Base-by-base conservation (phyloP, 2,329 filamentous ascomycete species). In the Aschersonia sp. region DNA sequence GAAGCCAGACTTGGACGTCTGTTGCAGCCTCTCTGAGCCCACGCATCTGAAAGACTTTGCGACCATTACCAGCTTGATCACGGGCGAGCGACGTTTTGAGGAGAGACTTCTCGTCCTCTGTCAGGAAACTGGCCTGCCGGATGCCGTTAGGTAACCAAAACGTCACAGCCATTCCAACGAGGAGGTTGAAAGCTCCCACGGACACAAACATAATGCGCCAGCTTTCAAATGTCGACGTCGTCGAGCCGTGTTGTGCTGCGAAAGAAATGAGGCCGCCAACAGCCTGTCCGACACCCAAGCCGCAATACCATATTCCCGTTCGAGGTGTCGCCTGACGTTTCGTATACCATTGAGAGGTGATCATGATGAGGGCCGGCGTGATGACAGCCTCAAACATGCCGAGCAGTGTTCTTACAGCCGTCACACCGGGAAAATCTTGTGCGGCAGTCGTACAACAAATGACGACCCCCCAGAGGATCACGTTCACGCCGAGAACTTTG, bases 81-180 rank as follows among this genome's bases (percentile, higher is more conserved):
- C 66, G 57, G 5, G 63, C 71, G 37, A 87, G 68, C 56, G 79
- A 83, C 50, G 72, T 74, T 3, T 80, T 77, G 0, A 73, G 79
- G 22, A 77, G 45, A 5, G 30, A 10, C 47, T 53, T 58, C 14
- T 59, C 58, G 37, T 47, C 37, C 1, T 52, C 47, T 6, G 47
- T 51, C 32, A 59, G 47, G 47, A 56, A 59, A 32, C 32, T 48
- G 41, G 56, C 57, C 14, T 46, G 43, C 7, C 43, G 41, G 6
- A 55, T 47, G 9, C 48, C 41, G 47, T 71, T 64, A 0, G 73
- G 73, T 8, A 77, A 64, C 29, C 67, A 55, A 41, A 64, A 53
- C 46, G 67, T 63, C 31, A 76, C 51, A 4, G 64, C 55, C 5
- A 70, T 57, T 2, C 64, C 69, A 62, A 70, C 68, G 1, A 71